Base-by-base conservation (phyloP, 148 eudicot species). In the Vaccinium darrowii region DNA sequence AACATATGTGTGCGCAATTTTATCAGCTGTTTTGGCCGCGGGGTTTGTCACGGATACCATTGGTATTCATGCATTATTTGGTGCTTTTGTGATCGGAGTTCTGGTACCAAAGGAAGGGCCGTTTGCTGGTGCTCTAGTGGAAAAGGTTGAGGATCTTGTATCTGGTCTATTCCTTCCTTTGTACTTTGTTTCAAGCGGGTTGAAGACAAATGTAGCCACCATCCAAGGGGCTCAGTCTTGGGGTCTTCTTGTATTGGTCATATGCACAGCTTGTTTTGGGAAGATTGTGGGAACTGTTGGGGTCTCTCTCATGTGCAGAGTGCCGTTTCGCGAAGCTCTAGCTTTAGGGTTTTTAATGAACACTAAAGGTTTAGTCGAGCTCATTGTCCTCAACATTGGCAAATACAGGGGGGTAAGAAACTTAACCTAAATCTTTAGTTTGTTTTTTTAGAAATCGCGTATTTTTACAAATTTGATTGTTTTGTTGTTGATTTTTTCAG, bases 351-450 rank as follows among this genome's bases (percentile, higher is more conserved):
- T 93, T 51, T 79, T 94, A 58, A 94, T 94, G 98, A 94, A 94
- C 83, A 94, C 91, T 84, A 94, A 94, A 90, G 98, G 98, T 67
- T 83, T 94, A 53, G 95, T 93, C 16, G 96, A 94, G 89, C 92
- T 92, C 72, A 94, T 93, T 69, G 98, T 94, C 56, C 90, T 94
- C 77, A 94, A 94, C 87, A 94, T 94, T 79, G 98, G 96, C 36
- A 94, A 89, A 90, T 95, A 94, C 79, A 86, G 92, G 80, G 89
- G 89, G 95, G 98, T 93, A 84, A 79, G 82, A 4, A 16, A 8
- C 11, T 36, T 11, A 2, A 79, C 7, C 52, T 80, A 21, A 19
- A 33, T 80, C 11, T 36, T 58, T 14, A 36, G 14, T 80, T 9
- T 14, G 1, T 36, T 36, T 8, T 33, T 33, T 14, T 23, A 7